phyloP scores from a whole-genome alignment of 1,284 basidiomycete species.

The Austroboletus novae-zelandiae region DNA sequence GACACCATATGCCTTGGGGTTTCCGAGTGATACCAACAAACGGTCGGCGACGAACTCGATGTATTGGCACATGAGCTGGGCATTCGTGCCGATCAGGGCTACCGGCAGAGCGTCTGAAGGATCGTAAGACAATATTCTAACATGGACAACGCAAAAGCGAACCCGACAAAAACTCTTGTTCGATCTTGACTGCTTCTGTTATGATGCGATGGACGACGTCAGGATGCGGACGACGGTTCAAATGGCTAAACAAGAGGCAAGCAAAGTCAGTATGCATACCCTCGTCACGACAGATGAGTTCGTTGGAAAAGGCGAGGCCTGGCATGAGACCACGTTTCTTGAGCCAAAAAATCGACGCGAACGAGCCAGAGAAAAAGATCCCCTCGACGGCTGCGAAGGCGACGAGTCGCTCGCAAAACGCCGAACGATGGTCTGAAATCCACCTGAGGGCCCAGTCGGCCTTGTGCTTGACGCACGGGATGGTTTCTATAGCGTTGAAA shows the following conservation, averaged over 20 bases:
- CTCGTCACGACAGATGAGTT: constrained; percentile 96
- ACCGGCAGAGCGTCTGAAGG: constrained; percentile 65
- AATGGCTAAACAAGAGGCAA: constrained; percentile 88
- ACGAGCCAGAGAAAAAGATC: constrained; percentile 96
- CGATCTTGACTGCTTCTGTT: constrained; percentile 78
- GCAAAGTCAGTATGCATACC: constrained; percentile 99
- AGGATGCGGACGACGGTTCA: constrained; percentile 77
- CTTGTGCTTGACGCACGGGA: constrained; percentile 88
- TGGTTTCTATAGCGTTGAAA: constrained; percentile 93
- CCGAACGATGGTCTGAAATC: constrained; percentile 82
- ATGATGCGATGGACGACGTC: constrained; percentile 75
- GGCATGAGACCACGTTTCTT: constrained; percentile 99
- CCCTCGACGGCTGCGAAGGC: constrained; percentile 98
- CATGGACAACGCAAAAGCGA: constrained; percentile 4
- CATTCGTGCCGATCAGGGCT: constrained; percentile 82
- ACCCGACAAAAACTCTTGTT: constrained; percentile 82
- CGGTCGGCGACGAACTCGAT: constrained; percentile 97
- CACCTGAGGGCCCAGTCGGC: constrained; percentile 92
- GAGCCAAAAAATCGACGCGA: constrained; percentile 96
- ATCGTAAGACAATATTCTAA: too few relatives aligned
- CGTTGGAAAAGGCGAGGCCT: constrained; percentile 94
- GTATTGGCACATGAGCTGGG: constrained; percentile 86
- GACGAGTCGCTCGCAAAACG: constrained; percentile 90
- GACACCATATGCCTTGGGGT: constrained; percentile 73
- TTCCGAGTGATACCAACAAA: constrained; percentile 81